Conservation (phyloP, 2,329 filamentous ascomycete genomes). For the Diplodia seriata region DNA sequence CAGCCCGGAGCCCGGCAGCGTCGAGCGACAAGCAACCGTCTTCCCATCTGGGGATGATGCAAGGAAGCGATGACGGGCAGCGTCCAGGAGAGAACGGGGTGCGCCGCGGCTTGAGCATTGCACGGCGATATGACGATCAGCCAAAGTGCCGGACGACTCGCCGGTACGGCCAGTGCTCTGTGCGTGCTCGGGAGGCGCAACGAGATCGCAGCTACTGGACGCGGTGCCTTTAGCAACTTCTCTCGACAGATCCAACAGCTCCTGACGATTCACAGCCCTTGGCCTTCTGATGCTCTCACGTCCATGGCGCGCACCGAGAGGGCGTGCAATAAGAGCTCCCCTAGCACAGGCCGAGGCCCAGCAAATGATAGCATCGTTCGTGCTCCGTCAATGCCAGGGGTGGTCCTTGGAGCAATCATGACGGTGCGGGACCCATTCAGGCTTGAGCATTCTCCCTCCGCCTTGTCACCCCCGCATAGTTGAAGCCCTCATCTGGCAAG, state of each 20-base stretch:
- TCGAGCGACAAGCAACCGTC: not conserved
- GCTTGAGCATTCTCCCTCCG: slow-evolving; percentile 20
- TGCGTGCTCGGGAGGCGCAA: slow-evolving; percentile 11
- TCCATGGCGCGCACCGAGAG: not conserved
- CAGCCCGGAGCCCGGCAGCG: slow-evolving; percentile 9
- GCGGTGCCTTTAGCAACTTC: slow-evolving; percentile 7
- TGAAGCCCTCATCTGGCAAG: not conserved
- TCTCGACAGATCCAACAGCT: slow-evolving; percentile 19
- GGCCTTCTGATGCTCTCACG: slow-evolving; percentile 1
- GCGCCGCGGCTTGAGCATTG: slow-evolving; percentile 16
- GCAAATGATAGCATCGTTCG: not conserved
- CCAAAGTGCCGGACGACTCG: slow-evolving; percentile 15
- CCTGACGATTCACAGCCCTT: slow-evolving; percentile 11
- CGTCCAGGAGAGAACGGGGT: not conserved
- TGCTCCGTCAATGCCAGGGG: not conserved
- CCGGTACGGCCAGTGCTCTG: slow-evolving; percentile 20
- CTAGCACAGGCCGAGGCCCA: slow-evolving; percentile 1
- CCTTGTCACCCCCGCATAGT: slow-evolving; percentile 23
- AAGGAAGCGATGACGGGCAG: slow-evolving; percentile 25
- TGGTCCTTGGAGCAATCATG: slow-evolving; percentile 26
- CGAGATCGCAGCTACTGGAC: not conserved
- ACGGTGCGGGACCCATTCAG: slow-evolving; percentile 12
- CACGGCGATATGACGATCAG: slow-evolving; percentile 22
- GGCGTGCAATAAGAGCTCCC: not conserved
- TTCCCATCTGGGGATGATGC: slow-evolving; percentile 20